Evolutionary conservation across 2,329 filamentous ascomycete species (phyloP), one percentile per base, ranked within the genome.

Genomic region (Alternaria conjuncta): DNA sequence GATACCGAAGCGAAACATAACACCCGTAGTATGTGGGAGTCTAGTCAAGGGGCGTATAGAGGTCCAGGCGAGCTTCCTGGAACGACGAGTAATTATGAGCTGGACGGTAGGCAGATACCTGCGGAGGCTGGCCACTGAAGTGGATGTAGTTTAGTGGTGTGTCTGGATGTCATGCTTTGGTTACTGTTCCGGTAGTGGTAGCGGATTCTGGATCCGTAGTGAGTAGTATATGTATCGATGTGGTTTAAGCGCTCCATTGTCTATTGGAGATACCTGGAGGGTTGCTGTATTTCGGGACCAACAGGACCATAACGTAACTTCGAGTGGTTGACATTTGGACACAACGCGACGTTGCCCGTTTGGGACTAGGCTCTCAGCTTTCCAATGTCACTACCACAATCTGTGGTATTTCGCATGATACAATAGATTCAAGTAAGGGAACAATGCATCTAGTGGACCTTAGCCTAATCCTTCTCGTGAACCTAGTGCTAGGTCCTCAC

Each of bases 1-100:
- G 21, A 47, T 0, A n/a, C 21, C 13, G 5, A 23, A 4, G 13
- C 6, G 45, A 25, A 47, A 4, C 0, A 26, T 11, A n/a, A 3
- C 3, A 26, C 21, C 10, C 21, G 11, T 47, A 6, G 23, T 8
- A 26, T 11, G 8, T 26, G 4, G 13, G 21, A 6, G 9, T 26
- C 4, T n/a, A 26, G 5, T n/a, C 21, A 10, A 26, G 45, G 4
- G 3, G 3, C 3, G 2, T n/a, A 15, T 3, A 4, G 1, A 5
- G 15, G 45, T 12, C 2, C 32, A 41, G 45, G 2, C 1, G 45
- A 47, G 0, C 1, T 4, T 26, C 2, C 3, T 15, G 2, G 4
- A 11, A 1, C 13, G 45, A 15, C 2, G n/a, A 4, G 23, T 9
- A n/a, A 6, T 2, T 11, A 11, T 8, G 21, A 26, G 9, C 15